These are phyloP conservation scores for Boletus speciosus DNA, from an alignment of 768 basidiomycete species.

Conservation along the genomic window DNA sequence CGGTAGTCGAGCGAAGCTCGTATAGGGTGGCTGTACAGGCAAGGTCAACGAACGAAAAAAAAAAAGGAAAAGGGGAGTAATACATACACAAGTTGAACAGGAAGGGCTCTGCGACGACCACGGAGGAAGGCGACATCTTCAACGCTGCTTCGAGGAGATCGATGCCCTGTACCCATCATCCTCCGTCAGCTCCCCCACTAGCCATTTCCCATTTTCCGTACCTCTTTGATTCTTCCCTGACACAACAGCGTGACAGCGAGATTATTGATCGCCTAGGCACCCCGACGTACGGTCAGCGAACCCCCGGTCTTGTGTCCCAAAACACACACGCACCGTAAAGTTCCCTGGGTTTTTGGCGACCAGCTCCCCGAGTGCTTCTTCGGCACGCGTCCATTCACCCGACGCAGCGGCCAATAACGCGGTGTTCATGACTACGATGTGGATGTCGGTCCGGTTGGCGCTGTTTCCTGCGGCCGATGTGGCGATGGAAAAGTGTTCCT, in stretches of 20 bases:
- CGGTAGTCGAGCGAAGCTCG: conserved; percentile 70
- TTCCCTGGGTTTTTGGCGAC: conserved; percentile 56
- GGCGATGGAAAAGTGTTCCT: conserved; percentile 46
- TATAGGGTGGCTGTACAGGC: conserved; percentile 62
- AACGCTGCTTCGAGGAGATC: conserved; percentile 63
- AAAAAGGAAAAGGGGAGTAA: neutral
- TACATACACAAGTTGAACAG: conserved; percentile 78
- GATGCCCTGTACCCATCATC: conserved; percentile 50
- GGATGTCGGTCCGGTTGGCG: conserved; percentile 39
- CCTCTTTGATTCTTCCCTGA: conserved; percentile 73
- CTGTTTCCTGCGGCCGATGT: conserved; percentile 44
- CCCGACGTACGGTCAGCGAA: neutral
- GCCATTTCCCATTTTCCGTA: conserved; percentile 20
- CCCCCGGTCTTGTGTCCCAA: too few relatives aligned
- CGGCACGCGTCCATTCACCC: conserved; percentile 65
- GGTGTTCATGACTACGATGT: conserved; percentile 57
- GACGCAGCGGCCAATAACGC: conserved; percentile 63
- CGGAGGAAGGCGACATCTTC: conserved; percentile 60
- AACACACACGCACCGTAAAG: conserved; percentile 42
- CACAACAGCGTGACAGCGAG: conserved; percentile 67
- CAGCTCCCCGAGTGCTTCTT: conserved; percentile 39
- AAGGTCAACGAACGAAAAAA: neutral
- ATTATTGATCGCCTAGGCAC: conserved; percentile 66
- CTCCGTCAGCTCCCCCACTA: neutral
- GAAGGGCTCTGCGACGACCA: conserved; percentile 77